Evolutionary conservation across 2,329 filamentous ascomycete genomes (phyloP), one percentile per base, ranked within the genome.

Genomic region (Chrysoporthe puriensis): DNA sequence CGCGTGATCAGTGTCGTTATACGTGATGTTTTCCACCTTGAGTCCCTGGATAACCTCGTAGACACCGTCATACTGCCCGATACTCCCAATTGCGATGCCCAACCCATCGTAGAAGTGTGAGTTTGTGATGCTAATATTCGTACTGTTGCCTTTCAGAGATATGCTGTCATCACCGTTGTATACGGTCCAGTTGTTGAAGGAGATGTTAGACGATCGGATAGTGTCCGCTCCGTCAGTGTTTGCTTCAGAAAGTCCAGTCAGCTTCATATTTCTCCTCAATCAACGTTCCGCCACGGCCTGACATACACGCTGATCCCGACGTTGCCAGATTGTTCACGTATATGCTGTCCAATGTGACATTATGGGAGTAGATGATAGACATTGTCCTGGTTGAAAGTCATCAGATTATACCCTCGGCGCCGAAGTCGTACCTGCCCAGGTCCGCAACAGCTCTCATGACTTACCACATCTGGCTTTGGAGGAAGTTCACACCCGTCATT

Each of bases 381-480:
- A 85, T 80, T 0, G 81, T 81, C 77, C 66, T 63, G 21, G 16
- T 16, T 13, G 11, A 2, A 4, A 32, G 32, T 50, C 8, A 7
- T 56, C 44, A 9, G 36, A 5, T 26, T 14, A 8, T 26, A 26
- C 26, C 4, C 8, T 11, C 26, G 32, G 32, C 32, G 18, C 11
- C 26, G 21, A 50, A 11, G 11, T 18, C 21, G 2, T 13, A 11
- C 34, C 16, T 32, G 21, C 18, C 36, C 26, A 9, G 18, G 43
- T 34, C 16, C 7, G 21, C 40, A n/a, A 44, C 5, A 44, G 11
- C 26, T 34, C 13, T 32, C 1, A 46, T 34, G 40, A 69, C 73
- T 34, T 69, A 79, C 83, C 84, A 87, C 84, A 86, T 86, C 73
- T 86, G 84, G 67, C 79, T 83, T 46, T 81, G 77, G 4, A 86